Conservation (phyloP, 495 filamentous ascomycete species). For the Penicillium paradoxum region DNA sequence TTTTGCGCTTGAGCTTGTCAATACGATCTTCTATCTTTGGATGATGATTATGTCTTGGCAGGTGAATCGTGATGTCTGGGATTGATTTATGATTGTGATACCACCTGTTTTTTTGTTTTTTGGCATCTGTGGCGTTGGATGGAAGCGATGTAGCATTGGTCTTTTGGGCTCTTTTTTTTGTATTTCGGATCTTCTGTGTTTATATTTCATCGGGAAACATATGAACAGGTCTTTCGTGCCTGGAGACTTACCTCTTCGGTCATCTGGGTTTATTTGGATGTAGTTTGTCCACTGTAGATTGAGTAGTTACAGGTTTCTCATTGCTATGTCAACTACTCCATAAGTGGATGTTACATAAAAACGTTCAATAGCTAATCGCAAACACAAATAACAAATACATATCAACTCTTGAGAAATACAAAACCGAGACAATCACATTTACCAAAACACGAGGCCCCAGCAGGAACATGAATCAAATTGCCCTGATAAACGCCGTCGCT, state of each 20-base stretch:
- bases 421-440: background rate
- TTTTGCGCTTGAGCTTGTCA: slow-evolving; percentile 66
- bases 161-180: background rate
- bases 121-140: slow-evolving; percentile 15
- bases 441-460: background rate
- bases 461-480: slow-evolving; percentile 7
- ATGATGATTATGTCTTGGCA: slow-evolving; percentile 91
- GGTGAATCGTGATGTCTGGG: slow-evolving; percentile 61
- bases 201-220: background rate
- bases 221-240: background rate
- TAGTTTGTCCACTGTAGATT: background rate
- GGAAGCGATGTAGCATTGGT: background rate
- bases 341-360: too few species aligned
- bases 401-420: too few species aligned
- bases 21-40: slow-evolving; percentile 83
- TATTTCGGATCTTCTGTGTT: background rate
- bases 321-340: too few species aligned
- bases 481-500: slow-evolving; percentile 38
- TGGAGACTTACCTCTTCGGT: background rate
- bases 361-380: background rate
- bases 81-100: slow-evolving; percentile 16
- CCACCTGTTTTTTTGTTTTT: slow-evolving; percentile 11
- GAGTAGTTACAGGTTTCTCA: background rate
- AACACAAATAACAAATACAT: background rate
- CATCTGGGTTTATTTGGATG: background rate